Conservation (phyloP, 139 green algal species). For the Closterium sp. region DNA sequence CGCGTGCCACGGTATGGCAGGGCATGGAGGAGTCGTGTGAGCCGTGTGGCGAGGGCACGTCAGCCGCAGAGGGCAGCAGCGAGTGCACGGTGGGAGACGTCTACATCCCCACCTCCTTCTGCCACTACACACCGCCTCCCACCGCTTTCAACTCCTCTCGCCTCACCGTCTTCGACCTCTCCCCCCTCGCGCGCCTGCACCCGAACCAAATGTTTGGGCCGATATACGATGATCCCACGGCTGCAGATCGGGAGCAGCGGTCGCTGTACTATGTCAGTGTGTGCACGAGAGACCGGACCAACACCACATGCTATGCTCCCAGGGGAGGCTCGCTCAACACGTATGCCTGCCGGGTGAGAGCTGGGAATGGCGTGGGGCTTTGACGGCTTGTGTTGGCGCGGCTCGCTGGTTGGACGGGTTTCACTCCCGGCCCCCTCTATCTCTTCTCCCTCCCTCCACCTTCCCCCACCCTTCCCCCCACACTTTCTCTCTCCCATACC, state of each 20-base stretch:
- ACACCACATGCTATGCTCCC: conserved; percentile 5
- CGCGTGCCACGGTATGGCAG: conserved; percentile 1
- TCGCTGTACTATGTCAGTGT: conserved; percentile 23
- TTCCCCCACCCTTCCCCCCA: neutral
- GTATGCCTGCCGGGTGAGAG: conserved; percentile 15
- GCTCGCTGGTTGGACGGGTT: no score
- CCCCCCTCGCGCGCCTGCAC: conserved; percentile 14
- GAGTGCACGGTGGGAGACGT: conserved; percentile 30
- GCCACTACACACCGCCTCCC: conserved; percentile 18
- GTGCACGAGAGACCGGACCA: neutral
- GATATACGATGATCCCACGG: conserved; percentile 17
- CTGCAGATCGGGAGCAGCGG: neutral
- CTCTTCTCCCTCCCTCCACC: no score
- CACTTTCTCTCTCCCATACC: neutral
- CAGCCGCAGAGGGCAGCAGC: neutral
- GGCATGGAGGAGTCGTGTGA: neutral
- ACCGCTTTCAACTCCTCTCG: conserved; percentile 3
- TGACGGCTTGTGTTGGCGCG: no score
- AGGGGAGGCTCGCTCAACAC: conserved; percentile 5
- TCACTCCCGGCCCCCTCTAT: neutral
- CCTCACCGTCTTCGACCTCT: conserved; percentile 20
- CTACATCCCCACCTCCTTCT: conserved; percentile 33
- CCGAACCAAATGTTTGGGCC: conserved; percentile 27
- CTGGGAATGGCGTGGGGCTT: neutral
- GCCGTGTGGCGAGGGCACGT: conserved; percentile 17